Evolutionary conservation across 192 early-diverging fungal genomes (phyloP).

Genomic region (Piromyces sp.): DNA sequence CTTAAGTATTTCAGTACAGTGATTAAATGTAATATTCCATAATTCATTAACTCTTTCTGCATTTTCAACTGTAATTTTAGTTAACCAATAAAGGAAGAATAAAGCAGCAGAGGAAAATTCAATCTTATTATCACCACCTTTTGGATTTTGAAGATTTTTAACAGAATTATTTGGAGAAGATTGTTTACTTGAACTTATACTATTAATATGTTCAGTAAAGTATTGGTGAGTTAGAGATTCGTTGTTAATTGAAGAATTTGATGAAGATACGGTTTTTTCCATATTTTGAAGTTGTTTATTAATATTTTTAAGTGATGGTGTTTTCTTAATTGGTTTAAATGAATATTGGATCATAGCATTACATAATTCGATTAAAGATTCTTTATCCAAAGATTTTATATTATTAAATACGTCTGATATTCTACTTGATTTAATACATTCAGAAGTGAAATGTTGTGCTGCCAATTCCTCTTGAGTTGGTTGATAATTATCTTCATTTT

Average conservation of each 20-base stretch:
- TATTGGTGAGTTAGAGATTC: neutral
- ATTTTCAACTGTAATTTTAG: conserved; percentile 9
- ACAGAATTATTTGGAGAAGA: neutral
- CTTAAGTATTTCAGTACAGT: conserved; percentile 55
- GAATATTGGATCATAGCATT: conserved; percentile 2
- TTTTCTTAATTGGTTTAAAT: neutral
- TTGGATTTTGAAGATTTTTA: neutral
- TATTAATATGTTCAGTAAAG: neutral
- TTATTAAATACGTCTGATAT: conserved; percentile 36
- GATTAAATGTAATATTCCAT: conserved; percentile 46
- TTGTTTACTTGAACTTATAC: neutral
- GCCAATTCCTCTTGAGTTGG: conserved; percentile 55
- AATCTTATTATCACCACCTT: neutral
- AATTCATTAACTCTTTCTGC: conserved; percentile 20
- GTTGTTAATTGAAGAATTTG: neutral
- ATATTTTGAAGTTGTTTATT: neutral
- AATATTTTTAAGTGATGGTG: neutral
- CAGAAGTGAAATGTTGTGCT: conserved; percentile 36
- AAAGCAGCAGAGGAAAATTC: neutral
- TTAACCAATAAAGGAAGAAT: neutral
- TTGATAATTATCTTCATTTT: conserved; percentile 21
- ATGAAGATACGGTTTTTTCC: neutral
- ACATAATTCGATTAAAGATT: conserved; percentile 9
- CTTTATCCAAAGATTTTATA: conserved; percentile 24
- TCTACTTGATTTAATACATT: conserved; percentile 51